These are phyloP conservation scores for Echinochloa phyllopogon DNA, from an alignment of 176 grass and related monocot species.

Conservation along the genomic window DNA sequence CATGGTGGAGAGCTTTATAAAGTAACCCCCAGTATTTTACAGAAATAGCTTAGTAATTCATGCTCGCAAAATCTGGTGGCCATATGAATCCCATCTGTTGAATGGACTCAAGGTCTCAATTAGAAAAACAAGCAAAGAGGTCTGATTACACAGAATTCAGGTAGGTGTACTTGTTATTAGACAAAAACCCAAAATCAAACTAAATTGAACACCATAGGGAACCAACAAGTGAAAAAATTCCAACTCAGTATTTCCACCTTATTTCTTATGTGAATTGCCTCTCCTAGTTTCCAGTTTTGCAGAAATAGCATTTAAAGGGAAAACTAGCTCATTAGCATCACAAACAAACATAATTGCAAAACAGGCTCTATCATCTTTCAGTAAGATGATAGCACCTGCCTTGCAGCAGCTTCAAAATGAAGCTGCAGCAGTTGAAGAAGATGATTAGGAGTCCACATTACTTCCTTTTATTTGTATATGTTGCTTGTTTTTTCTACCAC, in stretches of 20 bases:
- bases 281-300: not conserved
- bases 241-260: not conserved
- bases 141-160: not conserved
- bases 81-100: not conserved
- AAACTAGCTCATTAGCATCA: not conserved
- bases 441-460: not conserved
- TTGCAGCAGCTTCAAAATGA: not conserved
- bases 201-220: not conserved
- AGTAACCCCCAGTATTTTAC: not conserved
- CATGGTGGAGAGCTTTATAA: not conserved
- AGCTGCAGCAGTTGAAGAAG: not conserved
- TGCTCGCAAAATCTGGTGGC: not conserved
- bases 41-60: not conserved
- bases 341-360: not conserved
- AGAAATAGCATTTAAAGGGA: not conserved
- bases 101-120: not conserved
- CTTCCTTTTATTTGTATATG: not conserved
- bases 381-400: not conserved
- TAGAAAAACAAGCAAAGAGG: not conserved
- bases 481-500: not conserved
- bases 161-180: not conserved
- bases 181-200: not conserved
- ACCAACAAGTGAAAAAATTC: not conserved
- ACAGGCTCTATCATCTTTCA: no score
- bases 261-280: constrained; percentile 11